A percentile compares a stretch with the other conserved stretches of the same genome.
phyloP scores from a whole-genome alignment of 345 rosid species.

The Populus nigra region DNA sequence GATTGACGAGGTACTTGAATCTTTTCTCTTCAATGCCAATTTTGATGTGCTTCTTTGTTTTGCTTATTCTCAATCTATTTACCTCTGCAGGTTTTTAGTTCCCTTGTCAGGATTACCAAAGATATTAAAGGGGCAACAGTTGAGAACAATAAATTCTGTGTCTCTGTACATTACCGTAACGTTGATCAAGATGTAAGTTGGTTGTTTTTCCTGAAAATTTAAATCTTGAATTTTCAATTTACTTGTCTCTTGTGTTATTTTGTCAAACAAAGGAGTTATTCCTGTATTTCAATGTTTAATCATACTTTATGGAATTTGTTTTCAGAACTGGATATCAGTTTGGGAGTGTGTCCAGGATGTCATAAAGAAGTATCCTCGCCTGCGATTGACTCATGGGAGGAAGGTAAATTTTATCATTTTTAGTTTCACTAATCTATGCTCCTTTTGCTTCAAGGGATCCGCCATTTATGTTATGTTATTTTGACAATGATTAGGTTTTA shows the following conservation, averaged over 20 bases:
- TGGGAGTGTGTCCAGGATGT: conserved; percentile 53
- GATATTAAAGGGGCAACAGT: conserved; percentile 71
- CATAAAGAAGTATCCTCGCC: conserved; percentile 48
- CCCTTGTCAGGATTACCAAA: conserved; percentile 58
- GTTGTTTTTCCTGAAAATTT: not conserved
- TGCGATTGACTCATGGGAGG: conserved; percentile 69
- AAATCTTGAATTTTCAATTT: not conserved
- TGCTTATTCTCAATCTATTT: conserved; percentile 8
- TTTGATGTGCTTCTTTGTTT: not conserved
- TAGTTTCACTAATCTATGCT: not conserved
- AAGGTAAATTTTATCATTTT: conserved; percentile 44
- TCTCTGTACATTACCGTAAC: conserved; percentile 92
- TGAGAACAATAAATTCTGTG: conserved; percentile 86
- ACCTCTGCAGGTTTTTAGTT: conserved; percentile 52
- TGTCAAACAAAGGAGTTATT: not conserved
- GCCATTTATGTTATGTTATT: not conserved
- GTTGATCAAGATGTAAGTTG: conserved; percentile 65
- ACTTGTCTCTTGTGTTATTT: not conserved
- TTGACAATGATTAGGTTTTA: conserved; percentile 55
- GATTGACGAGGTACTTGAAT: conserved; percentile 52
- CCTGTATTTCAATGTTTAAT: conserved; percentile 7
- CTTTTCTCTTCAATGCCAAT: not conserved
- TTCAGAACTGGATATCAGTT: conserved; percentile 35
- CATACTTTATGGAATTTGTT: conserved; percentile 1
- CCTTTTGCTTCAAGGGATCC: not conserved